Base-by-base conservation (phyloP, 169 alveolate species). In the Eimeria necatrix region DNA sequence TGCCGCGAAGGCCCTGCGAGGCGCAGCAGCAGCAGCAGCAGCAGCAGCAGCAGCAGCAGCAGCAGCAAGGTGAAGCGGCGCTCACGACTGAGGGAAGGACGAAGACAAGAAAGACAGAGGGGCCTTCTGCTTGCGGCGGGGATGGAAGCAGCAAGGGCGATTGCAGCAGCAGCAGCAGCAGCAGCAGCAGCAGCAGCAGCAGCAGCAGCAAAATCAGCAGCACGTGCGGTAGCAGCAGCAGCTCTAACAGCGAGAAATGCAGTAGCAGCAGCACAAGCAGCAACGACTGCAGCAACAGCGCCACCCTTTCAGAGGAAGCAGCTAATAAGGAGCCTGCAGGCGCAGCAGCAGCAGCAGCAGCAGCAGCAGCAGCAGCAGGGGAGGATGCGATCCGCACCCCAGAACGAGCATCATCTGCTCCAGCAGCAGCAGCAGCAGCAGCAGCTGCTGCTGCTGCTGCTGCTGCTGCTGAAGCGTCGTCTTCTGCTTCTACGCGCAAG, bases 301-400 rank as follows among this genome's bases (percentile, higher is more conserved):
- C n/a, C n/a, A n/a, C n/a, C n/a, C n/a, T n/a, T n/a, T n/a, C n/a
- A n/a, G n/a, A n/a, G n/a, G n/a, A n/a, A n/a, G n/a, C n/a, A n/a
- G n/a, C n/a, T n/a, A n/a, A n/a, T n/a, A n/a, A n/a, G n/a, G n/a
- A n/a, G n/a, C n/a, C n/a, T n/a, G n/a, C n/a, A n/a, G n/a, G n/a
- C n/a, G 61, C 61, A 53, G 61, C 61, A 53, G 61, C 61, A 53
- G 61, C 61, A 53, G 61, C 61, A 53, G 61, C 61, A 53, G 61
- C 6, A 6, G 12, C 61, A 53, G 61, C 61, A 53, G 61, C 61
- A 8, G 61, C 61, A 8, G 61, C 12, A 8, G 61, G 61, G 6
- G 61, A 12, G 12, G 61, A 53, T 53, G 61, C 61, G 18, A 6
- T 53, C 18, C 61, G 61, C 61, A 53, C 61, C 12, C 61, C 61